Percentiles rank a stretch among this genome's conserved stretches.
These are phyloP conservation scores for Fomitopsis schrenkii DNA, from an alignment of 1,284 basidiomycete species.

Conservation along the genomic window DNA sequence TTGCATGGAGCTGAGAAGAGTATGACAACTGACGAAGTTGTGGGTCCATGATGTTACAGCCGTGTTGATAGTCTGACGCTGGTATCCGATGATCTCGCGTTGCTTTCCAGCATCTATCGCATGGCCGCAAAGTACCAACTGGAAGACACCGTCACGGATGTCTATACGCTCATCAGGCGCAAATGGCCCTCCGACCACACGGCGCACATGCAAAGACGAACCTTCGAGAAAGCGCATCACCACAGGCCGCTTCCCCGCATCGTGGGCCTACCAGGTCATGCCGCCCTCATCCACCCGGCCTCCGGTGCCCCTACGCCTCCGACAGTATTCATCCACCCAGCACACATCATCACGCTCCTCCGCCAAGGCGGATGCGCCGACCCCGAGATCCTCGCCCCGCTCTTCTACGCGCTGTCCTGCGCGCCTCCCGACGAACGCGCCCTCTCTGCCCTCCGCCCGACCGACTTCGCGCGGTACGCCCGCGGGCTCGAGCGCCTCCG, in stretches of 20 bases:
- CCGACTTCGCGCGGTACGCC: not conserved
- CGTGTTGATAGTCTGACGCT: not conserved
- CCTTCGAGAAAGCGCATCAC: not conserved
- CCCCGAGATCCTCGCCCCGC: not conserved
- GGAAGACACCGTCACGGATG: not conserved
- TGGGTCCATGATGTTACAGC: not conserved
- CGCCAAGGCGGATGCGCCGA: not conserved
- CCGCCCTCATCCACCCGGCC: not conserved
- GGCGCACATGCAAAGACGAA: not conserved
- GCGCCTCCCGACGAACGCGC: not conserved
- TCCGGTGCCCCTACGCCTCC: not conserved
- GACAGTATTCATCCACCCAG: not conserved
- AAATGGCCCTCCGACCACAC: not conserved
- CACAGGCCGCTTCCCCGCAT: not conserved
- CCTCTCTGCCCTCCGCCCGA: not conserved
- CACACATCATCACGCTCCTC: not conserved
- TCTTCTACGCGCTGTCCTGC: not conserved
- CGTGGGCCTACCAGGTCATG: not conserved
- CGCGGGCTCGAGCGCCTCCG: not conserved
- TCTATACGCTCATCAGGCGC: not conserved
- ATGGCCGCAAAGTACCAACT: not conserved
- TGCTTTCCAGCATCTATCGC: not conserved
- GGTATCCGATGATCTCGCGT: not conserved
- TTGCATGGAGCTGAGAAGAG: too few relatives aligned
- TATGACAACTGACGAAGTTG: not conserved